Percentiles rank a stretch among this genome's conserved stretches.
Evolutionary conservation across 169 alveolate species (phyloP).

Genomic region (Perkinsus olseni): DNA sequence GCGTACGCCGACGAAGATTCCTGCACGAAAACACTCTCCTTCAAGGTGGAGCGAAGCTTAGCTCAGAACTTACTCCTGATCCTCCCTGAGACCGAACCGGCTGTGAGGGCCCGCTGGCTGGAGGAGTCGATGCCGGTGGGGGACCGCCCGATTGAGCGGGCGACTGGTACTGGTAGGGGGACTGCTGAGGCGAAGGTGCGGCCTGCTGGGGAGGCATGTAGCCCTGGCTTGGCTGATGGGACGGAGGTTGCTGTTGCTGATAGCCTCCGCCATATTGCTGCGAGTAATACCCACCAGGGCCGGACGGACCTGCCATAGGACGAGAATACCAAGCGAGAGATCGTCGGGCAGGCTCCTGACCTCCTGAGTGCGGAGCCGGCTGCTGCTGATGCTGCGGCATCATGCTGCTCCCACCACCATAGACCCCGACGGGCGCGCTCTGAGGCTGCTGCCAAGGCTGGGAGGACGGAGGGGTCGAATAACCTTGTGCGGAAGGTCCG

Average conservation of each 20-base stretch:
- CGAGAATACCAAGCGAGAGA: neutral
- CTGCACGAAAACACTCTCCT: neutral
- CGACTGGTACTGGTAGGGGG: neutral
- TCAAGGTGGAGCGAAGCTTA: neutral
- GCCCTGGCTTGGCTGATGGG: neutral
- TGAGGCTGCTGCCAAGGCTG: constrained; percentile 3
- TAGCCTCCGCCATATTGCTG: neutral
- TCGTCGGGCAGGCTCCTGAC: neutral
- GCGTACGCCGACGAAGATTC: neutral
- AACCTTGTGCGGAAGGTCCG: neutral
- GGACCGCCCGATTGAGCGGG: neutral
- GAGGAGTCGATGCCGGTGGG: neutral
- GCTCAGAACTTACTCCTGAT: neutral
- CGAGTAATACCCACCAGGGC: neutral
- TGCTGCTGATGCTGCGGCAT: neutral
- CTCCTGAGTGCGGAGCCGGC: neutral
- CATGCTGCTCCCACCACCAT: neutral
- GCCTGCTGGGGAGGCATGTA: neutral
- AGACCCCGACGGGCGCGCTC: neutral
- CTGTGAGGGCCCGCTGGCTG: neutral
- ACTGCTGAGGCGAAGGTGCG: neutral
- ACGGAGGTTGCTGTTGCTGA: neutral
- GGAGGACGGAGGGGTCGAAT: neutral
- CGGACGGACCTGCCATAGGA: neutral
- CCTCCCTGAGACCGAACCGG: neutral